These are phyloP conservation scores for Silene uniflora DNA, from an alignment of 148 eudicot species.

Conservation along the genomic window DNA sequence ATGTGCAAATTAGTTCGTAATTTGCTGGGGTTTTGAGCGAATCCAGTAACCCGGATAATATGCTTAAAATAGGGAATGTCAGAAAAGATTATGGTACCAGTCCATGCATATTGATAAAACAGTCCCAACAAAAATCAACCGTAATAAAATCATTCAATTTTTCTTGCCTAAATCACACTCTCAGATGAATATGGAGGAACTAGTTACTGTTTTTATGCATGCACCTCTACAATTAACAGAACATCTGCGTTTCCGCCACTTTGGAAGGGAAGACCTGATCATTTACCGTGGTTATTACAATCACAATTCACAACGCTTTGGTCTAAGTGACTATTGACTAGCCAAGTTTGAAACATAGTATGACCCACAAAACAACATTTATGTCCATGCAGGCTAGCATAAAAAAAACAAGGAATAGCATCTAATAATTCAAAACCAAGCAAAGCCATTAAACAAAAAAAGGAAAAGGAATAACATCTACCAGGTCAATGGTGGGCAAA, in stretches of 20 bases:
- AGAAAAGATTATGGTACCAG: not conserved
- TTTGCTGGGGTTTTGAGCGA: not conserved
- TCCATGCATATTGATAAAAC: not conserved
- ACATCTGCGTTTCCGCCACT: not conserved
- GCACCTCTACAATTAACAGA: not conserved
- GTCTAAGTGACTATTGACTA: not conserved
- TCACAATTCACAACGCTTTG: not conserved
- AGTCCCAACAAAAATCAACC: not conserved
- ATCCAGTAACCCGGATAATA: not conserved
- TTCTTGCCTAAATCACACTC: not conserved
- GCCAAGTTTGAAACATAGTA: not conserved
- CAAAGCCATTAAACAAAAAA: not conserved
- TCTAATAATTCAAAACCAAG: not conserved
- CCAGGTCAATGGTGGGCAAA: constrained; percentile 5
- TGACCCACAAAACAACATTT: not conserved
- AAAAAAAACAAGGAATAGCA: not conserved
- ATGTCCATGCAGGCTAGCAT: not conserved
- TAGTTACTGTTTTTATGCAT: not conserved
- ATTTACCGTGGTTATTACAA: not conserved
- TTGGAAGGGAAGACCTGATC: not conserved
- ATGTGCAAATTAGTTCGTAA: no score
- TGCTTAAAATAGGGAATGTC: not conserved
- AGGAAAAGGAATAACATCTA: not conserved
- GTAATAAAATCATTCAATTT: not conserved
- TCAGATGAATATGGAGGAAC: not conserved